A percentile compares a stretch with the other conserved stretches of the same genome.
phyloP scores from a whole-genome alignment of 1,284 basidiomycete genomes.

The Schizophyllum commune region DNA sequence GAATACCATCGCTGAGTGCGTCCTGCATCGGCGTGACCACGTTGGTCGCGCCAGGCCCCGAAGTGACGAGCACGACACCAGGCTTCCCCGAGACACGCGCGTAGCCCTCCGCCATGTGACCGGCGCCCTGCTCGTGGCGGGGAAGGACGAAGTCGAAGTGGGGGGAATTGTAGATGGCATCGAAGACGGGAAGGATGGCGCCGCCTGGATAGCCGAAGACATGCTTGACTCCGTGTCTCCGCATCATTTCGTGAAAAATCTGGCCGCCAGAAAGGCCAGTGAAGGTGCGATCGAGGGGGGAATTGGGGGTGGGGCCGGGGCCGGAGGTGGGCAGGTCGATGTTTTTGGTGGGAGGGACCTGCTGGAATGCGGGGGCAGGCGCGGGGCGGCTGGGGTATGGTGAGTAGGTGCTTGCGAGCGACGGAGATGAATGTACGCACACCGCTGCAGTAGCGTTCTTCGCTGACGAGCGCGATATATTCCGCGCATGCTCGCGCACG shows the following conservation, averaged over 20 bases:
- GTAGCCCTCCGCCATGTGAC: constrained; percentile 99
- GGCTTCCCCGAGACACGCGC: constrained; percentile 97
- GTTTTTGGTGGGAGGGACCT: constrained; percentile 48
- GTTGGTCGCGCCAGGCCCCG: constrained; percentile 96
- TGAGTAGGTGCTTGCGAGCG: background rate
- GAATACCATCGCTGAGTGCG: constrained; percentile 90
- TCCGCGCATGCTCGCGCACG: constrained; percentile 32
- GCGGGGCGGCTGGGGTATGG: constrained; percentile 46
- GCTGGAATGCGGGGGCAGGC: constrained; percentile 61
- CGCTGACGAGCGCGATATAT: constrained; percentile 38
- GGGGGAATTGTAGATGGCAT: constrained; percentile 95
- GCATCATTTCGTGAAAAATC: constrained; percentile 99
- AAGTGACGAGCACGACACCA: constrained; percentile 96
- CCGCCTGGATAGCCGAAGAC: constrained; percentile 98
- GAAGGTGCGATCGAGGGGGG: constrained; percentile 70
- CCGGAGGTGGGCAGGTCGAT: constrained; percentile 36
- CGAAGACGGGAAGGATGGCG: constrained; percentile 97
- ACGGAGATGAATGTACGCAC: background rate
- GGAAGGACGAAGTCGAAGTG: constrained; percentile 96
- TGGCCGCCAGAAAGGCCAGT: constrained; percentile 93
- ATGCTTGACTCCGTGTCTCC: constrained; percentile 92
- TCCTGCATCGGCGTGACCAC: constrained; percentile 98
- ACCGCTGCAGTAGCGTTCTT: constrained; percentile 14
- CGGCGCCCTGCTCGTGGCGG: constrained; percentile 95
- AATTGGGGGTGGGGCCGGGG: constrained; percentile 38